phyloP scores from a whole-genome alignment of 768 basidiomycete species.

The Galerina sulciceps region DNA sequence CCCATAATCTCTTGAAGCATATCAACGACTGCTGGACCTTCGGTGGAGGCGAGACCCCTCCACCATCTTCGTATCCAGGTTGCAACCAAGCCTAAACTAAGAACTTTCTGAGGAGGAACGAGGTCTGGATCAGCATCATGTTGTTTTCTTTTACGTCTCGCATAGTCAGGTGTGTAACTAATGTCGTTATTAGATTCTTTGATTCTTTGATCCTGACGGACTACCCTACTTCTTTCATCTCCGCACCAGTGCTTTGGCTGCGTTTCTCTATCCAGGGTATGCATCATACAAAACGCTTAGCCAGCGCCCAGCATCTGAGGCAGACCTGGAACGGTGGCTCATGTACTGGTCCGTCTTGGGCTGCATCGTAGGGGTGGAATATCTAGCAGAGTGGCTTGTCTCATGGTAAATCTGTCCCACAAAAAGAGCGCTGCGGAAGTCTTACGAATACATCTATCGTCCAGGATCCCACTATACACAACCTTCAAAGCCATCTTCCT shows the following conservation, averaged over 20 bases:
- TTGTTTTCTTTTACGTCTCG: conserved; percentile 54
- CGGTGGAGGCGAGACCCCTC: too few relatives aligned
- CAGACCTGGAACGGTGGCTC: conserved; percentile 90
- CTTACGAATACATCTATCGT: neutral
- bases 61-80: neutral
- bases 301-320: conserved; percentile 82
- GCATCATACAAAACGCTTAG: conserved; percentile 96
- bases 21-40: too few relatives aligned
- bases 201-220: neutral
- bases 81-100: neutral
- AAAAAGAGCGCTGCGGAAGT: neutral
- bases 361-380: conserved; percentile 81
- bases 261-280: conserved; percentile 92
- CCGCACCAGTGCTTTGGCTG: conserved; percentile 60
- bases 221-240: neutral
- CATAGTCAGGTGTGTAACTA: conserved; percentile 44
- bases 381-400: conserved; percentile 84
- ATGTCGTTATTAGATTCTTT: neutral
- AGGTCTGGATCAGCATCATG: conserved; percentile 32
- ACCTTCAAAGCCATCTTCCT: conserved; percentile 82
- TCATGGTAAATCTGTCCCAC: conserved; percentile 67
- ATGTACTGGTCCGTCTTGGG: conserved; percentile 97
- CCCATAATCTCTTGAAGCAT: neutral
- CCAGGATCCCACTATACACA: conserved; percentile 90
- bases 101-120: neutral